A percentile compares a stretch with the other conserved stretches of the same genome.
Evolutionary conservation across 2,329 filamentous ascomycete species (phyloP).

Genomic region (Alternaria dauci): DNA sequence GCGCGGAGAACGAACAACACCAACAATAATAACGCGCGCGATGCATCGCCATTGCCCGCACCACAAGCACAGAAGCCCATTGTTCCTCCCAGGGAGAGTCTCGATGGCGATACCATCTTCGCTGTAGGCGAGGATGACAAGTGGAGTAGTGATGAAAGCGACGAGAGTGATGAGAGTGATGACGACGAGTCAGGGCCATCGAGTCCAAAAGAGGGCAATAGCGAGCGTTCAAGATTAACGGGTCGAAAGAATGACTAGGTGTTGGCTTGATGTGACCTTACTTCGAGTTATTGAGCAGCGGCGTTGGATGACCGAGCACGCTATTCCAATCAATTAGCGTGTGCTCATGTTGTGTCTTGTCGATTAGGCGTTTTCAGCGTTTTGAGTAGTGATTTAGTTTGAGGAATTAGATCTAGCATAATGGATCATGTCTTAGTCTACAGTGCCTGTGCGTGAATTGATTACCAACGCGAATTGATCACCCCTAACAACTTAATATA

Average conservation of each 20-base stretch:
- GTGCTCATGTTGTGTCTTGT: conserved; percentile 4
- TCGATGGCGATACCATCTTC: conserved; percentile 95
- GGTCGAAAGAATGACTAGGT: conserved; percentile 45
- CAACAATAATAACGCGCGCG: conserved; percentile 34
- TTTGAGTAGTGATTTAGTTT: conserved; percentile 1
- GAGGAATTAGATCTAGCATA: not conserved
- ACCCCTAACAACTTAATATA: too few relatives aligned
- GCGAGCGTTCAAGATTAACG: conserved; percentile 46
- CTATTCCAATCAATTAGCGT: conserved; percentile 7
- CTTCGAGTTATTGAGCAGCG: conserved; percentile 13
- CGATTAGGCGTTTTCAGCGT: conserved; percentile 18
- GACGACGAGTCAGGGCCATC: conserved; percentile 63
- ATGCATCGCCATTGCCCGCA: conserved; percentile 62
- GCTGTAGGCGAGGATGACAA: conserved; percentile 89
- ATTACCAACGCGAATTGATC: too few relatives aligned
- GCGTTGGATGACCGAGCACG: conserved; percentile 20
- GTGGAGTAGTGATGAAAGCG: conserved; percentile 71
- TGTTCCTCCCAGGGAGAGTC: conserved; percentile 64
- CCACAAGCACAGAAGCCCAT: conserved; percentile 59
- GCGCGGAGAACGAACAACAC: conserved; percentile 38
- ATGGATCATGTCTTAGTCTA: not conserved
- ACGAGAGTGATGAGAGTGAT: conserved; percentile 11
- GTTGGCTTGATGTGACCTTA: conserved; percentile 5
- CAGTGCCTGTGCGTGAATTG: too few relatives aligned
- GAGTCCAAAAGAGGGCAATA: conserved; percentile 49